Evolutionary conservation across 768 basidiomycete genomes (phyloP).

Genomic region (Lentinula sp.): DNA sequence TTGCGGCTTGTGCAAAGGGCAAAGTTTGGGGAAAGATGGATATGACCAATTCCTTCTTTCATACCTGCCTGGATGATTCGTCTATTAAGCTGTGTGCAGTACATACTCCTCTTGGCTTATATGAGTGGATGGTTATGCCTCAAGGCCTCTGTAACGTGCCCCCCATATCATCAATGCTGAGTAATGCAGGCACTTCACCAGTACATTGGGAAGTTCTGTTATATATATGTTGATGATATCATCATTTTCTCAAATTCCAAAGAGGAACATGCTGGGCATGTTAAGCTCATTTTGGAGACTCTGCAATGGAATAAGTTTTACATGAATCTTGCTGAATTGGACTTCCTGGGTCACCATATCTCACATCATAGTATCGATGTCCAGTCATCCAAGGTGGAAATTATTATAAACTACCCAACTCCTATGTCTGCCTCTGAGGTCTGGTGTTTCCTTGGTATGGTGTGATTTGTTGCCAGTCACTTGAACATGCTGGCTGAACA

Average conservation of each 20-base stretch:
- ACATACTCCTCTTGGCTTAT: too few relatives aligned
- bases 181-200: constrained; percentile 13
- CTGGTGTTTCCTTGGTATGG: constrained; percentile 16
- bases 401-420: constrained; percentile 16
- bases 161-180: too few relatives aligned
- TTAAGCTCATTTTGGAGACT: constrained; percentile 9
- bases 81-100: too few relatives aligned
- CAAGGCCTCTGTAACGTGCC: too few relatives aligned
- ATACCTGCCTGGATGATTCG: too few relatives aligned
- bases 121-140: too few relatives aligned
- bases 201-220: constrained; percentile 24
- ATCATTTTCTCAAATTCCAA: constrained; percentile 20
- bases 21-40: too few relatives aligned
- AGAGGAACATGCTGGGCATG: constrained; percentile 16
- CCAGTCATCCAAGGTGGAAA: constrained; percentile 12
- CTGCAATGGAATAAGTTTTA: constrained; percentile 11
- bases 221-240: too few relatives aligned
- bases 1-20: too few relatives aligned
- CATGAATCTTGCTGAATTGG: constrained; percentile 6
- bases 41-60: too few relatives aligned
- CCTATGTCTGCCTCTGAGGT: constrained; percentile 12
- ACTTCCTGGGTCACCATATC: too few relatives aligned
- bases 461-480: constrained; percentile 13
- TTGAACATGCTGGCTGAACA: constrained; percentile 10
- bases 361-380: constrained; percentile 15